These are phyloP conservation scores for Stagonosporopsis cucurbitacearum DNA, from an alignment of 2,329 filamentous ascomycete species.

Conservation along the genomic window DNA sequence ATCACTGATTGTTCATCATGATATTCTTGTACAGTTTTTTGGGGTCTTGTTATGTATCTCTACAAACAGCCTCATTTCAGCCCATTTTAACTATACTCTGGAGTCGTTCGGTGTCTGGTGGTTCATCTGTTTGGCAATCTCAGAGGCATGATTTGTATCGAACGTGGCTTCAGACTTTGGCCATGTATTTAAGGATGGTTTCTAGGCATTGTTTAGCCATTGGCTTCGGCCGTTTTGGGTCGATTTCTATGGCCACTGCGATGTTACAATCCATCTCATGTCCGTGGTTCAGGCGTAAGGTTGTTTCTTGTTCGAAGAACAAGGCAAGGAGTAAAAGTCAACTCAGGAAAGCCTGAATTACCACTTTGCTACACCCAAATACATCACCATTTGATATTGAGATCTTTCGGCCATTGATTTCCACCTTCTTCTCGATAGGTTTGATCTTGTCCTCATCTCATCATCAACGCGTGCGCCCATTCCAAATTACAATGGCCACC, in stretches of 20 bases:
- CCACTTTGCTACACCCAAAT: background rate
- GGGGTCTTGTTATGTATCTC: background rate
- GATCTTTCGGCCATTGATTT: background rate
- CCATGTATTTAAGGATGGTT: background rate
- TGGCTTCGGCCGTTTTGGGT: background rate
- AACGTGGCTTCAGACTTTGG: background rate
- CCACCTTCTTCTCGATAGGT: background rate
- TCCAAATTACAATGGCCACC: background rate
- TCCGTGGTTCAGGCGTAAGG: background rate
- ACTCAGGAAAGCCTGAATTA: background rate
- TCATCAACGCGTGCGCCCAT: background rate
- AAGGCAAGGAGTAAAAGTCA: slow-evolving; percentile 8
- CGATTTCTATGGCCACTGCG: background rate
- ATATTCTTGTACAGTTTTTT: slow-evolving; percentile 9
- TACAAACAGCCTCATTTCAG: background rate
- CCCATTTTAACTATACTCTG: background rate
- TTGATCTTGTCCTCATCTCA: background rate
- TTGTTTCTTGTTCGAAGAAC: background rate
- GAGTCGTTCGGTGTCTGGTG: background rate
- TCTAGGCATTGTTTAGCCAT: background rate
- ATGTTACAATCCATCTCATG: background rate
- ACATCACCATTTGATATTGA: background rate
- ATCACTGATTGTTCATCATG: background rate
- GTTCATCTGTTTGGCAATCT: background rate
- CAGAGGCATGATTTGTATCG: background rate